These are phyloP conservation scores for Rhizopogon salebrosus DNA, from an alignment of 768 basidiomycete species.

Conservation along the genomic window DNA sequence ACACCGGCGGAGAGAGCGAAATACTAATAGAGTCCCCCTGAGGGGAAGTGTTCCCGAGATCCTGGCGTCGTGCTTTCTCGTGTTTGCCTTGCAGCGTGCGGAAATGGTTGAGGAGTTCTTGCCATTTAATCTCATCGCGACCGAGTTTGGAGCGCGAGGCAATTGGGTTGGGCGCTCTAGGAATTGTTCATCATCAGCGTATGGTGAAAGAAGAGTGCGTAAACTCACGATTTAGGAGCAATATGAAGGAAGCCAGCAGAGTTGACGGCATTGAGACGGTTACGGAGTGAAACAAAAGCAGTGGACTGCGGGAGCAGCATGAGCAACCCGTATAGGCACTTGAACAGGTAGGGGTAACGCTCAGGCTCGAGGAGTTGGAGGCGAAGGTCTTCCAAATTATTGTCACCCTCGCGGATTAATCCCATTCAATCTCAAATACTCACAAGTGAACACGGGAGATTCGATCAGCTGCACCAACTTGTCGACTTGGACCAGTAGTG, in stretches of 20 bases:
- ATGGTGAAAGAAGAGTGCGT: neutral
- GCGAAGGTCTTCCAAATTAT: slow-evolving; percentile 55
- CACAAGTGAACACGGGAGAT: slow-evolving; percentile 97
- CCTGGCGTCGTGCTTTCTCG: slow-evolving; percentile 83
- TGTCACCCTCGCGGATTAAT: neutral
- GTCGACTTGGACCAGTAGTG: slow-evolving; percentile 92
- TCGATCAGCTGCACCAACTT: slow-evolving; percentile 97
- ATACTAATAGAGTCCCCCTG: neutral
- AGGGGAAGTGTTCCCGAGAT: slow-evolving; percentile 40
- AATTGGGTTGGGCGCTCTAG: slow-evolving; percentile 28
- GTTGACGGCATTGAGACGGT: slow-evolving; percentile 91
- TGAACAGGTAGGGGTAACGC: slow-evolving; percentile 92
- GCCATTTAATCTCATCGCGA: slow-evolving; percentile 95
- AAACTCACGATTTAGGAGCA: slow-evolving; percentile 73
- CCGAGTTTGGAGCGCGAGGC: slow-evolving; percentile 70
- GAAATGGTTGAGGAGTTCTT: slow-evolving; percentile 90
- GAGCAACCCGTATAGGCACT: slow-evolving; percentile 92
- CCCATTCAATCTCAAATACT: slow-evolving; percentile 12
- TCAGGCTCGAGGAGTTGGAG: slow-evolving; percentile 96
- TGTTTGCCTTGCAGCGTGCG: slow-evolving; percentile 84
- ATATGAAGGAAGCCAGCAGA: slow-evolving; percentile 92
- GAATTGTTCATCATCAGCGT: slow-evolving; percentile 9
- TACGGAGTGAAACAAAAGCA: slow-evolving; percentile 91
- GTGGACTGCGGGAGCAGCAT: slow-evolving; percentile 98
- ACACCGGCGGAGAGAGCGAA: neutral